Base-by-base conservation (phyloP, 179 eudicot genomes). In the Drosera spatulata region DNA sequence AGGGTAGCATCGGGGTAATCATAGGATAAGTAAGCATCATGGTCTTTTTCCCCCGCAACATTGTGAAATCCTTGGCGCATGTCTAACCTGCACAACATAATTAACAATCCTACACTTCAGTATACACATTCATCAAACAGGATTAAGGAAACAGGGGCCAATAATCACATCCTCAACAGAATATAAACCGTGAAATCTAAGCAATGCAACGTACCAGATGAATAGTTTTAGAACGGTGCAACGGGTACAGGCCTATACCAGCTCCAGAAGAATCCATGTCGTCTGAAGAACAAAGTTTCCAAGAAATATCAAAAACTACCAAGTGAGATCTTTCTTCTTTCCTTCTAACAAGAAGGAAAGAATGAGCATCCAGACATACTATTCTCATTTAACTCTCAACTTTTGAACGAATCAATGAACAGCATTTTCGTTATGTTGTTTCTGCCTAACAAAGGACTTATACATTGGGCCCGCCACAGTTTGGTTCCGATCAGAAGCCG, bases 21-120 rank as follows among this genome's bases (percentile, higher is more conserved):
- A 64, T 80, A 81, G 39, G 91, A 85, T 61, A 73, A 54, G 69
- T 78, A 88, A 33, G 78, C 83, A 3, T 68, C 41, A 41, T 64
- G 74, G 69, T 84, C 80, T 46, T 84, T 80, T 52, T 77, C 91
- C 68, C 91, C 96, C 12, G 73, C 95, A 55, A 91, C 87, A 75
- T 91, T 91, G 65, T 91, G 98, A 68, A 79, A 69, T n/a, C 96
- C 98, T 77, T 91, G 96, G 5, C n/a, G 96, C 98, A 73, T 91
- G 98, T 64, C 98, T 82, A 72, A 91, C 95, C 98, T 91, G 62
- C 49, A 14, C 14, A 14, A 13, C 33, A 49, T 50, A 53, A 11
- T 22, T 10, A 52, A 3, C 12, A 45, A 6, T 22, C 33, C 33
- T 22, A 22, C 33, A 22, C 1, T 22, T 22, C 33, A 22, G 33